Conservation (phyloP, 2,329 filamentous ascomycete genomes). For the Microcyclosporella mali region DNA sequence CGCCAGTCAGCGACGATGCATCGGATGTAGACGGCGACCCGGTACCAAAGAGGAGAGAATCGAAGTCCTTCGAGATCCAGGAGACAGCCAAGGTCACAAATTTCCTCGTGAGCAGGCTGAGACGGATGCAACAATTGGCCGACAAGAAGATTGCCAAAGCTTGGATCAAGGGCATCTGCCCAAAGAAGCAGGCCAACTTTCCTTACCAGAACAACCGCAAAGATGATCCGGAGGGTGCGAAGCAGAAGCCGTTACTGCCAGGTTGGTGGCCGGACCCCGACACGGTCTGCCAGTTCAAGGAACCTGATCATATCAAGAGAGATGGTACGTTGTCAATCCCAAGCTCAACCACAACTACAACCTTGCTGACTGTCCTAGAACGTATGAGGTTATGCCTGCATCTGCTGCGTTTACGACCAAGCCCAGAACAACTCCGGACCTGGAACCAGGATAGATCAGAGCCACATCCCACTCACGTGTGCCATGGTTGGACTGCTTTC, state of each 20-base stretch:
- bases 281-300: slow-evolving; percentile 55
- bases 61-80: slow-evolving; percentile 14
- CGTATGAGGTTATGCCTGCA: slow-evolving; percentile 27
- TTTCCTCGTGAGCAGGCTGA: slow-evolving; percentile 13
- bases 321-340: slow-evolving; percentile 43
- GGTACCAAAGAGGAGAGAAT: background rate
- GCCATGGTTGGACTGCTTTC: slow-evolving; percentile 28
- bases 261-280: slow-evolving; percentile 31
- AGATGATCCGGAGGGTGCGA: slow-evolving; percentile 47
- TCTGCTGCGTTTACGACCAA: slow-evolving; percentile 27
- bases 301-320: slow-evolving; percentile 68
- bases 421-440: slow-evolving; percentile 20
- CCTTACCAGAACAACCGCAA: slow-evolving; percentile 63
- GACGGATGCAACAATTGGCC: slow-evolving; percentile 59
- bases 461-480: slow-evolving; percentile 20
- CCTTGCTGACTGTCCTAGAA: slow-evolving; percentile 19
- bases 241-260: slow-evolving; percentile 20
- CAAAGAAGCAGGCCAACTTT: slow-evolving; percentile 69
- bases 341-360: background rate
- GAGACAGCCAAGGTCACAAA: slow-evolving; percentile 8
- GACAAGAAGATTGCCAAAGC: slow-evolving; percentile 69
- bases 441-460: slow-evolving; percentile 24
- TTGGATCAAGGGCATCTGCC: slow-evolving; percentile 69
- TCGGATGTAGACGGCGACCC: slow-evolving; percentile 3
- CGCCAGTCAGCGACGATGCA: background rate